A percentile compares a stretch with the other conserved stretches of the same genome.
phyloP scores from a whole-genome alignment of 1,284 basidiomycete genomes.

The Malassezia psittaci region DNA sequence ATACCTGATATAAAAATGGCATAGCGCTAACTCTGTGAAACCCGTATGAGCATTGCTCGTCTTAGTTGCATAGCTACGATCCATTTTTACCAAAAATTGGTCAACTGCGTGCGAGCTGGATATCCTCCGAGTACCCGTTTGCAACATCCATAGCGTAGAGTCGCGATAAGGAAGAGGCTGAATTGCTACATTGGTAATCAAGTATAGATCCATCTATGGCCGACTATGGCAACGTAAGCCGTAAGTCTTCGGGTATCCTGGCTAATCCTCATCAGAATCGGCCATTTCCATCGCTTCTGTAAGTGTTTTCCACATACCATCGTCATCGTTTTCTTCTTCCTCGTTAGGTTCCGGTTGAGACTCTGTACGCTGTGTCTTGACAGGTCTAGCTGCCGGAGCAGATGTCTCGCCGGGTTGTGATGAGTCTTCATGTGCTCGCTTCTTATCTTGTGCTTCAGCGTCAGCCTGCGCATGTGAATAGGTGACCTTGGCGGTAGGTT shows the following conservation, averaged over 20 bases:
- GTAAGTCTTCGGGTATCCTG: background rate
- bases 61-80: too few relatives aligned
- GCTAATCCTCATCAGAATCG: constrained; percentile 48
- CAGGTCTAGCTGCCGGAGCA: constrained; percentile 17
- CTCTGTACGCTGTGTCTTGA: constrained; percentile 19
- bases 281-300: constrained; percentile 67
- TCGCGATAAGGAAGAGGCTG: too few relatives aligned
- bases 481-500: constrained; percentile 25
- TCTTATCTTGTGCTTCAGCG: constrained; percentile 59
- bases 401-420: background rate
- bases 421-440: constrained; percentile 54
- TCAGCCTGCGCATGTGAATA: constrained; percentile 50
- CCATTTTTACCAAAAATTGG: too few relatives aligned
- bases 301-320: constrained; percentile 1
- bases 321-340: constrained; percentile 52
- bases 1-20: constrained; percentile 19
- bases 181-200: too few relatives aligned
- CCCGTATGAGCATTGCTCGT: too few relatives aligned
- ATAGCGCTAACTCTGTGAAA: constrained; percentile 6
- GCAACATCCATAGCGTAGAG: too few relatives aligned
- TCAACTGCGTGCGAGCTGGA: too few relatives aligned
- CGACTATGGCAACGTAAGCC: background rate
- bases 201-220: too few relatives aligned
- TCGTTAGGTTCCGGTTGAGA: constrained; percentile 1
- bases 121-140: too few relatives aligned